Evolutionary conservation across 2,329 filamentous ascomycete genomes (phyloP).

Genomic region (Grosmannia clavigera): DNA sequence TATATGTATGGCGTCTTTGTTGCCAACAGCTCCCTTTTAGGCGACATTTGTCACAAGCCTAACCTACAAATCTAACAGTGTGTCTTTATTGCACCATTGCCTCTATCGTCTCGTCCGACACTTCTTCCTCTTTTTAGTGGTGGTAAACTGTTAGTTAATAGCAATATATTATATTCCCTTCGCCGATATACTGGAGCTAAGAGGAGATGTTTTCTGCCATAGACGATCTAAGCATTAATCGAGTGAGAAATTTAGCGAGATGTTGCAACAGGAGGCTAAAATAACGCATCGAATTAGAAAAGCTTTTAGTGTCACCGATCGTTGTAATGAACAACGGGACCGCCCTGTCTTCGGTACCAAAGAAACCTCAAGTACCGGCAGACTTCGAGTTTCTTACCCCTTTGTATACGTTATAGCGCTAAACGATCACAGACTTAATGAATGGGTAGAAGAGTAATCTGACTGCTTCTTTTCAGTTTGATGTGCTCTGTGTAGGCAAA

Average conservation of each 20-base stretch:
- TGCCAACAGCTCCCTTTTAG: conserved; percentile 47
- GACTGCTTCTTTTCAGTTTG: conserved; percentile 41
- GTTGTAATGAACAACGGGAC: conserved; percentile 61
- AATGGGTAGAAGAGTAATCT: conserved; percentile 37
- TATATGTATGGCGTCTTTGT: conserved; percentile 47
- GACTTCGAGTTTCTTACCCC: conserved; percentile 42
- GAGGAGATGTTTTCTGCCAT: conserved; percentile 50
- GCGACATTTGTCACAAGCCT: conserved; percentile 53
- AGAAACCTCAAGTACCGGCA: conserved; percentile 25
- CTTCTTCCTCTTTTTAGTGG: conserved; percentile 56
- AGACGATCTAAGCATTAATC: conserved; percentile 37
- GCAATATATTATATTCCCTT: conserved; percentile 57
- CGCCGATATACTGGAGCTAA: conserved; percentile 55
- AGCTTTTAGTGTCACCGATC: conserved; percentile 64
- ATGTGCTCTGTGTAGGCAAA: conserved; percentile 31
- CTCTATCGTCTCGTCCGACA: conserved; percentile 40
- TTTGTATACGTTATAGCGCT: conserved; percentile 36
- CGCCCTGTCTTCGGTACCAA: conserved; percentile 36
- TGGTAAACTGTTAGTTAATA: conserved; percentile 57
- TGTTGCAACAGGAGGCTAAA: conserved; percentile 51
- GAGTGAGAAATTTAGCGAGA: conserved; percentile 58
- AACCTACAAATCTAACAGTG: conserved; percentile 51
- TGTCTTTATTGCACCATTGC: conserved; percentile 49
- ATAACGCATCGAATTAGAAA: conserved; percentile 51
- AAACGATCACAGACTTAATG: conserved; percentile 28